A percentile compares a stretch with the other conserved stretches of the same genome.
phyloP scores from a whole-genome alignment of 176 grass and related monocot species.

The maize (Zea mays) region DNA sequence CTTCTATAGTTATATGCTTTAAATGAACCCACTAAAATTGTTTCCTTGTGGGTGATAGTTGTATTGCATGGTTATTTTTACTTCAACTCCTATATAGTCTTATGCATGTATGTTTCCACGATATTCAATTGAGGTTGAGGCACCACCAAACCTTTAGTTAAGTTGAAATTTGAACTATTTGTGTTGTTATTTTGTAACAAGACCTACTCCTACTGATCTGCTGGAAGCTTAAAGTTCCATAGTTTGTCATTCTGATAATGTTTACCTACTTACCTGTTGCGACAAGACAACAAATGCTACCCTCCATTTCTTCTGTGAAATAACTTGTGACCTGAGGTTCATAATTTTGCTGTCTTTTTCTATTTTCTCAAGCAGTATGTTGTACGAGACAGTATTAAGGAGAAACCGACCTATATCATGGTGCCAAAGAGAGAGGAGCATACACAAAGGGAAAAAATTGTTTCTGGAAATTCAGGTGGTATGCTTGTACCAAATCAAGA shows the following conservation, averaged over 20 bases:
- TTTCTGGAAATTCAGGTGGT: constrained; percentile 47
- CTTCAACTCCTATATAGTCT: background rate
- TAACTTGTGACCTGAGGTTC: constrained; percentile 19
- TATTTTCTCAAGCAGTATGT: constrained; percentile 63
- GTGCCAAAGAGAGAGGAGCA: constrained; percentile 75
- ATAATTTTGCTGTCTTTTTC: constrained; percentile 28
- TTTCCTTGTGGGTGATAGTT: background rate
- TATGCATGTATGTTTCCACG: background rate
- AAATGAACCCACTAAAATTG: background rate
- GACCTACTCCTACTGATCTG: background rate
- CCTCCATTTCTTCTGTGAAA: constrained; percentile 8
- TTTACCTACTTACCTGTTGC: background rate
- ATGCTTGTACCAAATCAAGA: constrained; percentile 41
- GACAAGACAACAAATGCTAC: constrained; percentile 5
- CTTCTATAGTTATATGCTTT: constrained; percentile 24
- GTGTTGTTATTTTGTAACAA: constrained; percentile 4
- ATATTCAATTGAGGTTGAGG: constrained; percentile 1
- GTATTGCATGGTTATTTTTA: background rate
- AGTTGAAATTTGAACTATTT: background rate
- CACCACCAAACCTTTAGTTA: constrained; percentile 2
- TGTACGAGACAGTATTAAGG: constrained; percentile 66
- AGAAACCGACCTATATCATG: constrained; percentile 86
- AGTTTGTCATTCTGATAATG: constrained; percentile 13
- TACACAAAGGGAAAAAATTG: constrained; percentile 49
- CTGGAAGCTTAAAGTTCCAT: background rate